Conservation (phyloP, 768 basidiomycete genomes). For the Hirschioporus abietinus region DNA sequence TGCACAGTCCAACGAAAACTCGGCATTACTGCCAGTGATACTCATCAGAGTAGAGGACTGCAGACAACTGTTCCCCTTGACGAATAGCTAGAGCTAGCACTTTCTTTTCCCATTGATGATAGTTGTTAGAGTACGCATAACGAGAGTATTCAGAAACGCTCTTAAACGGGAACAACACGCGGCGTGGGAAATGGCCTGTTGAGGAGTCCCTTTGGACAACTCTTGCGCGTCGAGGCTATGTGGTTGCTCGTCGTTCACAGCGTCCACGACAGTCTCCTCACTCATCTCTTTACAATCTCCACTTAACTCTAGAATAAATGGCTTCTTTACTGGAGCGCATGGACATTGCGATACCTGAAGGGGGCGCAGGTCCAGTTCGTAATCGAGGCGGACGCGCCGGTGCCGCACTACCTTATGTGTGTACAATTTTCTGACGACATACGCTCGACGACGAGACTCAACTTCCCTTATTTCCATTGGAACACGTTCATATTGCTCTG, state of each 20-base stretch:
- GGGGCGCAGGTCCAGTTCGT: conserved; percentile 41
- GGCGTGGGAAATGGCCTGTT: background rate
- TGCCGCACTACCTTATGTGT: conserved; percentile 7
- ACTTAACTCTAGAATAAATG: conserved; percentile 6
- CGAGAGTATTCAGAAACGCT: no score
- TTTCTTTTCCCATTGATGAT: no score
- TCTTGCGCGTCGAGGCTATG: background rate
- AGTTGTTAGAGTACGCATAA: no score
- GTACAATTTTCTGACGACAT: conserved; percentile 22
- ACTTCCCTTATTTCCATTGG: conserved; percentile 1
- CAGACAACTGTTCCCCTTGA: no score
- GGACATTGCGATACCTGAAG: conserved; percentile 31
- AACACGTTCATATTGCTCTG: background rate
- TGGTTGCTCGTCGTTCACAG: background rate
- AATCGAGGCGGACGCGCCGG: conserved; percentile 24
- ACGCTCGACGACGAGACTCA: conserved; percentile 15
- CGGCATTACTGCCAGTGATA: no score
- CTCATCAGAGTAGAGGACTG: no score
- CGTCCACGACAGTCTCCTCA: background rate
- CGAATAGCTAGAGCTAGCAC: no score
- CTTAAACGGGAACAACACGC: no score
- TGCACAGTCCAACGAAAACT: no score
- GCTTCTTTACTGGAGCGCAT: conserved; percentile 39
- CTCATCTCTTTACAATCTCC: background rate
- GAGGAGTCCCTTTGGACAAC: background rate